These are phyloP conservation scores for Scutellaria minor DNA, from an alignment of 257 asterid genomes.

Conservation along the genomic window DNA sequence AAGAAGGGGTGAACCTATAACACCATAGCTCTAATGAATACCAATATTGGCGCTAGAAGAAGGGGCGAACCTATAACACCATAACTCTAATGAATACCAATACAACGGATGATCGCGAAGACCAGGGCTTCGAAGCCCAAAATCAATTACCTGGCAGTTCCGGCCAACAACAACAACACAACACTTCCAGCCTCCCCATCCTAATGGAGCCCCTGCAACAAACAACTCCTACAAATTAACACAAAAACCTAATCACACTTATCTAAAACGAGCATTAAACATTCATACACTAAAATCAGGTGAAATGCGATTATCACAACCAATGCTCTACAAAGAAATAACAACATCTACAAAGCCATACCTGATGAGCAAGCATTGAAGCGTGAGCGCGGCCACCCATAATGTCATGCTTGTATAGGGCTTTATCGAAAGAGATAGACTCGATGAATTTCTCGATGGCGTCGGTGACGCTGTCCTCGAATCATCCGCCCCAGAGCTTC, in stretches of 20 bases:
- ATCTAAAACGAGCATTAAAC: neutral
- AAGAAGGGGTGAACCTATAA: too few species aligned
- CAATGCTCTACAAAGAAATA: neutral
- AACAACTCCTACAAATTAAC: neutral
- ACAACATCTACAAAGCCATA: neutral
- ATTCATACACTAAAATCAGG: neutral
- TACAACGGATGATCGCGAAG: too few species aligned
- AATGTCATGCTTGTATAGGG: constrained; percentile 90
- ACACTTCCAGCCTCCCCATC: too few species aligned
- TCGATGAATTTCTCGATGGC: constrained; percentile 94
- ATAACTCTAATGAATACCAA: too few species aligned
- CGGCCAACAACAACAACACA: too few species aligned
- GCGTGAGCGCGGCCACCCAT: constrained; percentile 98
- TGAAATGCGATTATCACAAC: neutral
- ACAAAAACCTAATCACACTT: constrained; percentile 4
- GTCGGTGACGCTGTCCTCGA: constrained; percentile 86
- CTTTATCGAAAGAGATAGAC: constrained; percentile 86
- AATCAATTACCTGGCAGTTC: too few species aligned
- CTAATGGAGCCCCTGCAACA: constrained; percentile 68
- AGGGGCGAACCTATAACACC: too few species aligned
- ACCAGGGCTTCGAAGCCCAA: too few species aligned
- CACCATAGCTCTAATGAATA: too few species aligned
- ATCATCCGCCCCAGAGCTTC: constrained; percentile 97
- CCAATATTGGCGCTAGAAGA: too few species aligned
- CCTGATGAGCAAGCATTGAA: constrained; percentile 92